A percentile compares a stretch with the other conserved stretches of the same genome.
These are phyloP conservation scores for Russula dissimulans DNA, from an alignment of 768 basidiomycete genomes.

Conservation along the genomic window DNA sequence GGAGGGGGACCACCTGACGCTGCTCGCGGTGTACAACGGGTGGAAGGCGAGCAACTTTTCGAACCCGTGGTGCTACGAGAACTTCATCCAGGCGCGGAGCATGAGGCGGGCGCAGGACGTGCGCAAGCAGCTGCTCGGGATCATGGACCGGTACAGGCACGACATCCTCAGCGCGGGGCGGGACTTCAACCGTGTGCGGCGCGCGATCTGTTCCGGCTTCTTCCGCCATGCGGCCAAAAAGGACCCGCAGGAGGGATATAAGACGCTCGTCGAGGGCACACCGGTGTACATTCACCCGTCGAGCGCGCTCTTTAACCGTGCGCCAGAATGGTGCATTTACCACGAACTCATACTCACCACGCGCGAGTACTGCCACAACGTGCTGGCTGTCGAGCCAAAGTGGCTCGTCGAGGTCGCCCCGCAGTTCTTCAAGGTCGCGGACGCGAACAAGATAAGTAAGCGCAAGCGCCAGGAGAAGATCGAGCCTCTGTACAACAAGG, in stretches of 20 bases:
- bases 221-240: constrained; percentile 99
- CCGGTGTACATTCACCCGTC: constrained; percentile 98
- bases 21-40: constrained; percentile 93
- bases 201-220: constrained; percentile 94
- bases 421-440: constrained; percentile 97
- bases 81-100: constrained; percentile 95
- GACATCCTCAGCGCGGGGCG: constrained; percentile 88
- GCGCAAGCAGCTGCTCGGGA: constrained; percentile 91
- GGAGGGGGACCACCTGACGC: constrained; percentile 90
- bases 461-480: constrained; percentile 96
- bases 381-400: constrained; percentile 94
- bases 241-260: constrained; percentile 96
- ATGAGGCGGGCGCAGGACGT: constrained; percentile 98
- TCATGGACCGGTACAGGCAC: constrained; percentile 99
- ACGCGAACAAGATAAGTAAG: constrained; percentile 95
- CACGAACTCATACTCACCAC: constrained; percentile 95
- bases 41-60: constrained; percentile 97
- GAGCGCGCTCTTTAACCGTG: constrained; percentile 91
- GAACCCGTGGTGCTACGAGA: constrained; percentile 99
- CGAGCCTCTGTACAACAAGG: constrained; percentile 89
- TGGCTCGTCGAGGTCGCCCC: constrained; percentile 98
- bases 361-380: constrained; percentile 88
- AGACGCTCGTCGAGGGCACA: constrained; percentile 95
- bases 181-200: constrained; percentile 88
- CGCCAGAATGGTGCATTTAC: constrained; percentile 93